phyloP scores from a whole-genome alignment of 139 green algal genomes.

The Microglena sp. region DNA sequence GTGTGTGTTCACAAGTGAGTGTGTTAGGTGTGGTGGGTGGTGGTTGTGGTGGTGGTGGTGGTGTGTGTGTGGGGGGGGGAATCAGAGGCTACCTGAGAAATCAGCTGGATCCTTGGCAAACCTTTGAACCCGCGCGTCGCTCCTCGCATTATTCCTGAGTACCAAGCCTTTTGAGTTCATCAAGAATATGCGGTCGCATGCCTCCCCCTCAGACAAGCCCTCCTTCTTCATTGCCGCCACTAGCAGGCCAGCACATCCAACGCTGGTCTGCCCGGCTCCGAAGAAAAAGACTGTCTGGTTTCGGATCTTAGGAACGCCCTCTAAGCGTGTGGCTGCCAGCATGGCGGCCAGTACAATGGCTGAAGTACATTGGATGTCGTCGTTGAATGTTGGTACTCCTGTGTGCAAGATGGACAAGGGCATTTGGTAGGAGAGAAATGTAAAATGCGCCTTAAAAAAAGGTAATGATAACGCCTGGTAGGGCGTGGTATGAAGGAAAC shows the following conservation, averaged over 20 bases:
- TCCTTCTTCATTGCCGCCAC: background rate
- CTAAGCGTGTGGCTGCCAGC: slow-evolving; percentile 32
- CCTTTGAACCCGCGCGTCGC: no score
- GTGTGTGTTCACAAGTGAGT: no score
- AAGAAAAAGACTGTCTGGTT: slow-evolving; percentile 63
- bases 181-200: slow-evolving; percentile 47
- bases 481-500: no score
- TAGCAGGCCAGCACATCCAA: slow-evolving; percentile 11
- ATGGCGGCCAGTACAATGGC: slow-evolving; percentile 69
- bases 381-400: slow-evolving; percentile 73
- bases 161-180: slow-evolving; percentile 70
- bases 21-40: no score
- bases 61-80: no score
- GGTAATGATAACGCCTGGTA: no score
- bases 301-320: slow-evolving; percentile 24
- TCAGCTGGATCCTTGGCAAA: no score
- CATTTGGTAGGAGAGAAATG: background rate
- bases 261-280: slow-evolving; percentile 32
- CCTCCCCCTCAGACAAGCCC: slow-evolving; percentile 23
- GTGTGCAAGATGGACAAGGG: background rate
- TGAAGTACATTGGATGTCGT: slow-evolving; percentile 83
- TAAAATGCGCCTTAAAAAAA: no score
- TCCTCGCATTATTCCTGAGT: no score
- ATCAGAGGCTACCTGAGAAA: no score
- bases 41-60: no score